A percentile compares a stretch with the other conserved stretches of the same genome.
Conservation (phyloP, 164 flowering plant genomes). For the Aristolochia californica region DNA sequence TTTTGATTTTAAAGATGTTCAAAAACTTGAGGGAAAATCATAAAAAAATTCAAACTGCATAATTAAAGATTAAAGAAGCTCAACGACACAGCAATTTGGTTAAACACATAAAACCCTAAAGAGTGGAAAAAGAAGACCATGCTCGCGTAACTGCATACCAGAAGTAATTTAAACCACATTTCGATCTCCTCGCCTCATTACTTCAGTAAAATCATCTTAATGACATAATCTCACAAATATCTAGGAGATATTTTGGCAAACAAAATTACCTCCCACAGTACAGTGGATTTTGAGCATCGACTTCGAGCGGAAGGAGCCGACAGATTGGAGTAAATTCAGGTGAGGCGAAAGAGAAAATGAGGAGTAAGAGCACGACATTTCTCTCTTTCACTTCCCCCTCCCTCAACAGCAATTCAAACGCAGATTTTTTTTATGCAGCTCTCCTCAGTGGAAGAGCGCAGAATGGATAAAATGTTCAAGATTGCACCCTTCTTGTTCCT, state of each 20-base stretch:
- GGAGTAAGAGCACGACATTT: slow-evolving; percentile 31
- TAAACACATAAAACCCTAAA: too few species aligned
- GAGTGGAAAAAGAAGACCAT: background rate
- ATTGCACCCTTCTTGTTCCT: too few species aligned
- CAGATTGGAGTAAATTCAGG: slow-evolving; percentile 24
- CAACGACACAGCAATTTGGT: too few species aligned
- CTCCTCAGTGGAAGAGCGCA: too few species aligned
- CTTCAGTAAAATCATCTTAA: background rate
- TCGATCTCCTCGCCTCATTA: background rate
- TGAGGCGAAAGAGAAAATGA: slow-evolving; percentile 18
- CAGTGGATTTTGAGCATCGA: slow-evolving; percentile 26
- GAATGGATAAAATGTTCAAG: too few species aligned
- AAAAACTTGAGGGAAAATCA: too few species aligned
- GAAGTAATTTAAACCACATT: background rate
- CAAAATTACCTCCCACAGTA: slow-evolving; percentile 36
- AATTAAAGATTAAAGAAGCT: too few species aligned
- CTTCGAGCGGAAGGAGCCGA: slow-evolving; percentile 12
- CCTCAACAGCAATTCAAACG: too few species aligned
- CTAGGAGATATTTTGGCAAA: too few species aligned
- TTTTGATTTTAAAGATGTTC: too few species aligned
- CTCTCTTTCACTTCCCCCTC: background rate
- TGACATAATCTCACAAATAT: background rate
- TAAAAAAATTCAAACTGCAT: too few species aligned
- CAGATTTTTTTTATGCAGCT: too few species aligned
- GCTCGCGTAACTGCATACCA: background rate